These are phyloP conservation scores for Aspergillus baeticus DNA, from an alignment of 495 filamentous ascomycete species.

Conservation along the genomic window DNA sequence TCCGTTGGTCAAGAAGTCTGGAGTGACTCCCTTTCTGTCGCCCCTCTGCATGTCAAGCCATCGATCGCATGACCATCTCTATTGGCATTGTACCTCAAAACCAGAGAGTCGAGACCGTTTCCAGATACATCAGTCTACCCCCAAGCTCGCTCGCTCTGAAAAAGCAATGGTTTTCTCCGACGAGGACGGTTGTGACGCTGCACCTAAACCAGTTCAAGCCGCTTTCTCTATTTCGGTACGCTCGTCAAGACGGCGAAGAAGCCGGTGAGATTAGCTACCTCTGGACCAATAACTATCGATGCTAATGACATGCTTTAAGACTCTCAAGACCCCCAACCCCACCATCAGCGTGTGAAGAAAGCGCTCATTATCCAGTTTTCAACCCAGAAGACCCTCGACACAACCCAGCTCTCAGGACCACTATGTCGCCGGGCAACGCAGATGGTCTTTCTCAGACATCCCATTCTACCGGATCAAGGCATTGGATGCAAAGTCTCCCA, in stretches of 20 bases:
- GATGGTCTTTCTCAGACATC: slow-evolving; percentile 14
- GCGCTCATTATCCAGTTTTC: slow-evolving; percentile 37
- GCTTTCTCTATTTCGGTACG: slow-evolving; percentile 21
- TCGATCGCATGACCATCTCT: not conserved
- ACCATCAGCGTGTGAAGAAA: slow-evolving; percentile 31
- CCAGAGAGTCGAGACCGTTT: not conserved
- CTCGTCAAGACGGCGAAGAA: slow-evolving; percentile 16
- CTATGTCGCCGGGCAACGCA: slow-evolving; percentile 10
- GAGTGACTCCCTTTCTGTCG: not conserved
- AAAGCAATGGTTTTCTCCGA: slow-evolving; percentile 13
- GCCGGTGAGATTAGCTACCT: slow-evolving; percentile 19
- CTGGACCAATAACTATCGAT: too few relatives aligned
- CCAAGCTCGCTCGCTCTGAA: not conserved
- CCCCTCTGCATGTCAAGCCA: not conserved
- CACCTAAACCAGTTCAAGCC: slow-evolving; percentile 12
- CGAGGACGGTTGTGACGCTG: slow-evolving; percentile 1
- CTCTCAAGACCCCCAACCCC: slow-evolving; percentile 11
- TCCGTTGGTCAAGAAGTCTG: not conserved
- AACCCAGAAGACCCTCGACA: slow-evolving; percentile 36
- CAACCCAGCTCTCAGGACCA: slow-evolving; percentile 21
- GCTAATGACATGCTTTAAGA: not conserved
- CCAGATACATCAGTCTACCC: not conserved
- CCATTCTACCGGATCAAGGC: slow-evolving; percentile 15
- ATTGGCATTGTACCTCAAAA: not conserved
- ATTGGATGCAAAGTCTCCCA: slow-evolving; percentile 31